A percentile compares a stretch with the other conserved stretches of the same genome.
These are phyloP conservation scores for Rhododendron griersonianum DNA, from an alignment of 148 eudicot species.

Conservation along the genomic window DNA sequence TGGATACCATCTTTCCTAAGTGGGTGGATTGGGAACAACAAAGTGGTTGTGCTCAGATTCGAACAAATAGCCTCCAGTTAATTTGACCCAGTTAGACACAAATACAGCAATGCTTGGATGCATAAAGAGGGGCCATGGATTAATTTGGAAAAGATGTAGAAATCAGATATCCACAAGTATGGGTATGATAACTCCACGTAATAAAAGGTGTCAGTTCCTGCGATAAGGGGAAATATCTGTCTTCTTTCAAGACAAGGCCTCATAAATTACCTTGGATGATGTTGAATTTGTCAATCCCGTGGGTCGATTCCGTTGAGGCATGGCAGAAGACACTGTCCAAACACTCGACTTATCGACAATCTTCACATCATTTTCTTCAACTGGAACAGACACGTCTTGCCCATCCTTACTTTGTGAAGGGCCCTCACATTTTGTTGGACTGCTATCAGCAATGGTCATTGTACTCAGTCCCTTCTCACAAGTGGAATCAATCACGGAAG, in stretches of 20 bases:
- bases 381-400: conserved; percentile 16
- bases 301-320: conserved; percentile 27
- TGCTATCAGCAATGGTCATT: conserved; percentile 47
- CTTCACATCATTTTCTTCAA: conserved; percentile 25
- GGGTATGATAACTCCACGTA: neutral
- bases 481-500: conserved; percentile 37
- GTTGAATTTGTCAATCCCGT: conserved; percentile 29
- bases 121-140: neutral
- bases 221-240: neutral
- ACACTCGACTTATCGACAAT: conserved; percentile 28
- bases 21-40: neutral
- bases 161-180: neutral
- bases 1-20: neutral
- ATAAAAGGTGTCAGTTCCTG: neutral
- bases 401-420: conserved; percentile 20
- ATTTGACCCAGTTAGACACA: neutral
- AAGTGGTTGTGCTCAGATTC: neutral
- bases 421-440: conserved; percentile 8
- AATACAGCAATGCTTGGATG: neutral
- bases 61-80: neutral
- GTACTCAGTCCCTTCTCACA: conserved; percentile 66
- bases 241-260: conserved; percentile 1
- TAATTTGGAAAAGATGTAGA: neutral
- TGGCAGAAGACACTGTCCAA: conserved; percentile 40
- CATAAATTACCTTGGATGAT: conserved; percentile 55